Evolutionary conservation across 495 filamentous ascomycete species (phyloP).

Genomic region (Hypoxylon subgilvum): DNA sequence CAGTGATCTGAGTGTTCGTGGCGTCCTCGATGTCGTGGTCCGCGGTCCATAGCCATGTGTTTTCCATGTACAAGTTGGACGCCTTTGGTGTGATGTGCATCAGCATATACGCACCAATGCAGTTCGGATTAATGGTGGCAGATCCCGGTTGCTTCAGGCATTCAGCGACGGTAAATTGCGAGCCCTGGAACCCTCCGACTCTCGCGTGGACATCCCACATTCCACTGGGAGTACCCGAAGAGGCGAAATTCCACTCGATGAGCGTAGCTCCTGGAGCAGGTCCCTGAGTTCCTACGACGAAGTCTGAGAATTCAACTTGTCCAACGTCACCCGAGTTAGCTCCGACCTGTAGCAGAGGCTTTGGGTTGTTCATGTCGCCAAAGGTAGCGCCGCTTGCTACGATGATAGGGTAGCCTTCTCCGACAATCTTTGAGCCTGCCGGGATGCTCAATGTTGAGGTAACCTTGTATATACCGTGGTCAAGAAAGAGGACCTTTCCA

Average conservation of each 20-base stretch:
- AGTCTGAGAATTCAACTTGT: slow-evolving; percentile 77
- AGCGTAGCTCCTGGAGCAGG: slow-evolving; percentile 72
- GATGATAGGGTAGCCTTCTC: slow-evolving; percentile 87
- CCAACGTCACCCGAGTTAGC: slow-evolving; percentile 72
- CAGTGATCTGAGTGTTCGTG: slow-evolving; percentile 67
- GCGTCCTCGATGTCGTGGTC: slow-evolving; percentile 87
- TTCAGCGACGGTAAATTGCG: slow-evolving; percentile 72
- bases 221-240: slow-evolving; percentile 67
- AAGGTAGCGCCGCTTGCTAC: slow-evolving; percentile 79
- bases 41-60: slow-evolving; percentile 90
- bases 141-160: slow-evolving; percentile 70
- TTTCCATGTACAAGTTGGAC: slow-evolving; percentile 77
- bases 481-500: slow-evolving; percentile 65
- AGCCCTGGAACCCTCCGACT: slow-evolving; percentile 80
- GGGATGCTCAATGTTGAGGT: slow-evolving; percentile 68
- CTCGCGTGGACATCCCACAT: slow-evolving; percentile 93
- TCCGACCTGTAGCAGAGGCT: slow-evolving; percentile 76
- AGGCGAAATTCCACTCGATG: slow-evolving; percentile 73
- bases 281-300: slow-evolving; percentile 75
- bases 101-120: slow-evolving; percentile 78
- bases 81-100: slow-evolving; percentile 76
- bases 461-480: slow-evolving; percentile 67
- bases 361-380: slow-evolving; percentile 70
- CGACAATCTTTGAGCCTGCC: slow-evolving; percentile 70
- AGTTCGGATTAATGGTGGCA: slow-evolving; percentile 56